Evolutionary conservation across 75 land plant genomes (phyloP).

Genomic region (Ceratopteris richardii): DNA sequence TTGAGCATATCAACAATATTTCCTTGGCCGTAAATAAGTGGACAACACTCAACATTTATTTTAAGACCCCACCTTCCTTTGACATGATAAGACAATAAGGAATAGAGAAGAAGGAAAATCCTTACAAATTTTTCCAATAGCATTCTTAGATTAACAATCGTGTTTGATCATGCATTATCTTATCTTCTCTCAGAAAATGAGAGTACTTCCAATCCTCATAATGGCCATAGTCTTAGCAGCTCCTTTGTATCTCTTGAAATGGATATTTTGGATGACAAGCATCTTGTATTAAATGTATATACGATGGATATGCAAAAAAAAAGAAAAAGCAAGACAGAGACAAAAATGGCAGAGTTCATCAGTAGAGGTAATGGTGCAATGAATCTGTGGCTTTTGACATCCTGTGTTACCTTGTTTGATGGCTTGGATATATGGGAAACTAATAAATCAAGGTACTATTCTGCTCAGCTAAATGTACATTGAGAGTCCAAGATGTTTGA

Average conservation of each 20-base stretch:
- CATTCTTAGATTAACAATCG: neutral
- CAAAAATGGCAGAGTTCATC: constrained; percentile 5
- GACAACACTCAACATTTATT: too few relatives aligned
- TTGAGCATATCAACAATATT: too few relatives aligned
- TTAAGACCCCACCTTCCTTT: too few relatives aligned
- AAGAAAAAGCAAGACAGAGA: neutral
- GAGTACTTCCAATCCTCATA: neutral
- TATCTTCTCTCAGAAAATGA: neutral
- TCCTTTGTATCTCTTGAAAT: neutral
- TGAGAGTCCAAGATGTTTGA: neutral
- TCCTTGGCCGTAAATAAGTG: too few relatives aligned
- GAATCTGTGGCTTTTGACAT: neutral
- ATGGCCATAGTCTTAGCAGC: neutral
- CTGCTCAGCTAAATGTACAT: neutral
- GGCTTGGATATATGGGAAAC: neutral
- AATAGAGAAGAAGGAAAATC: too few relatives aligned
- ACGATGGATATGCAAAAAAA: neutral
- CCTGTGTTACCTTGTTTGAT: neutral
- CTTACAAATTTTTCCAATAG: too few relatives aligned
- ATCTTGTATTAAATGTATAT: neutral
- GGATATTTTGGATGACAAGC: neutral
- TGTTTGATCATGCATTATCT: neutral
- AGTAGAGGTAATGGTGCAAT: neutral
- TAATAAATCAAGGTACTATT: neutral
- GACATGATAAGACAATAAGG: too few relatives aligned